These are phyloP conservation scores for Colletotrichum musae DNA, from an alignment of 2,329 filamentous ascomycete genomes.

Conservation along the genomic window DNA sequence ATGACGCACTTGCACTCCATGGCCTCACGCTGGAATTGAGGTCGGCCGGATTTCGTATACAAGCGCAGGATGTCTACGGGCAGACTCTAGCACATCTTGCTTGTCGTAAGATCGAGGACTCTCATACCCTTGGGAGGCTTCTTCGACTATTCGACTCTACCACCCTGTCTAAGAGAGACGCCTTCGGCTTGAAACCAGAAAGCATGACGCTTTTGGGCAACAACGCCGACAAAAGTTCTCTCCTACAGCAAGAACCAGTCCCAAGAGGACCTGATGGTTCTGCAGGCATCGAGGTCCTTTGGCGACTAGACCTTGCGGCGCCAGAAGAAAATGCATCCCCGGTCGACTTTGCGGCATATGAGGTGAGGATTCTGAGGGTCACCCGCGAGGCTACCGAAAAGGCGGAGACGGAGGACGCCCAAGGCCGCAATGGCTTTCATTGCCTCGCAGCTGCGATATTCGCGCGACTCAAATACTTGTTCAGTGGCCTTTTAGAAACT, in stretches of 20 bases:
- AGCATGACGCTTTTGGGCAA: background rate
- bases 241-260: background rate
- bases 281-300: background rate
- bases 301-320: background rate
- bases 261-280: background rate
- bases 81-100: background rate
- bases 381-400: background rate
- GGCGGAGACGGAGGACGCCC: background rate
- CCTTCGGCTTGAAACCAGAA: background rate
- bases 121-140: background rate
- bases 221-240: background rate
- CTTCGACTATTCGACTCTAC: background rate
- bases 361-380: background rate
- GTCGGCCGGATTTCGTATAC: conserved; percentile 19
- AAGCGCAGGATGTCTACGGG: background rate
- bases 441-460: background rate
- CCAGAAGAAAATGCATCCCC: background rate
- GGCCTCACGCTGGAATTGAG: background rate
- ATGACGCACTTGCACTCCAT: conserved; percentile 43
- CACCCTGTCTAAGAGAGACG: background rate
- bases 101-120: background rate
- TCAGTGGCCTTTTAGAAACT: background rate
- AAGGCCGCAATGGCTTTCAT: conserved; percentile 2
- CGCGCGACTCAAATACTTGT: background rate
- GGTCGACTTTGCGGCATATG: background rate